A percentile compares a stretch with the other conserved stretches of the same genome.
Evolutionary conservation across 768 basidiomycete genomes (phyloP).

Genomic region (Tylopilus intermedius): DNA sequence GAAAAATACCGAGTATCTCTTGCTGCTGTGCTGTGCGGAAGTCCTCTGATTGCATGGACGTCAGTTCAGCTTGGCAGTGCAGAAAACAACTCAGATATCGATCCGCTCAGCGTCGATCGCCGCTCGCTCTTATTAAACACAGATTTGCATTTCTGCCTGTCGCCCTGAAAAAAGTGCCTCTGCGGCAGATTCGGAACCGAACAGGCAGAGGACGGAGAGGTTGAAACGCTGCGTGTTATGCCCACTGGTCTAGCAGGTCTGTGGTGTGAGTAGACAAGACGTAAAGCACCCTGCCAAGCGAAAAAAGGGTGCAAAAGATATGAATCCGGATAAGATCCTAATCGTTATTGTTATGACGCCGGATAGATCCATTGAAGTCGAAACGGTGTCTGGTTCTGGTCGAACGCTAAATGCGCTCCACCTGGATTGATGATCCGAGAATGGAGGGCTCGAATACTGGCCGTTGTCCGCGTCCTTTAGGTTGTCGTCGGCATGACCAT

Average conservation of each 20-base stretch:
- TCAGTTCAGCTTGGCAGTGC: neutral
- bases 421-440: neutral
- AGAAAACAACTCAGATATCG: constrained; percentile 6
- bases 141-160: constrained; percentile 3
- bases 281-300: neutral
- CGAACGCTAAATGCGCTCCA: neutral
- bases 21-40: neutral
- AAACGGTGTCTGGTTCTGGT: neutral
- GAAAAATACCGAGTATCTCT: neutral
- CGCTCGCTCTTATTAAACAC: constrained; percentile 3
- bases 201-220: neutral
- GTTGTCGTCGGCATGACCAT: neutral
- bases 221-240: neutral
- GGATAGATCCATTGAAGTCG: neutral
- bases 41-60: neutral
- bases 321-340: neutral
- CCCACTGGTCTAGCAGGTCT: neutral
- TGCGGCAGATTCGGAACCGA: constrained; percentile 9
- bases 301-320: neutral
- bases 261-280: neutral
- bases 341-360: neutral
- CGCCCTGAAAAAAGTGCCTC: neutral
- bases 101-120: constrained; percentile 11
- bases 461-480: neutral
- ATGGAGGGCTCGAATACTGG: neutral